Conservation (phyloP, 768 basidiomycete genomes). For the Hericium alpestre region DNA sequence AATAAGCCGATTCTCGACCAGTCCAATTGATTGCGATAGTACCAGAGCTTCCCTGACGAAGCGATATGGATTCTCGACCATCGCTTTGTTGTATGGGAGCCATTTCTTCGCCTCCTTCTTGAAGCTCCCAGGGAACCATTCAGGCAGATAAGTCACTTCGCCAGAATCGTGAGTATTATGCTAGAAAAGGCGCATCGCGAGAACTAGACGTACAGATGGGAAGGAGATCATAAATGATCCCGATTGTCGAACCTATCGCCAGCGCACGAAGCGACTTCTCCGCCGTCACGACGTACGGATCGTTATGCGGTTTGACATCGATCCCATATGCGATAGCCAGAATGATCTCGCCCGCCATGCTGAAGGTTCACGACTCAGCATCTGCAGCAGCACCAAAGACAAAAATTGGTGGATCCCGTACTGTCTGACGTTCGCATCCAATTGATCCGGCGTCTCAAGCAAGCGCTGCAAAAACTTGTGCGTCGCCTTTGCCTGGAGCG, state of each 20-base stretch:
- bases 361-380: conserved; percentile 9
- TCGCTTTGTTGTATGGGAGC: conserved; percentile 16
- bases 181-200: conserved; percentile 1
- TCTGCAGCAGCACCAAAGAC: too few species aligned
- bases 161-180: conserved; percentile 12
- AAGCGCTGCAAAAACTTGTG: conserved; percentile 23
- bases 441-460: conserved; percentile 14
- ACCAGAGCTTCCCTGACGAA: conserved; percentile 15
- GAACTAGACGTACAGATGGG: conserved; percentile 18
- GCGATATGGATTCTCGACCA: conserved; percentile 16
- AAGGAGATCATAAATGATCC: conserved; percentile 32
- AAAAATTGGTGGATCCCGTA: conserved; percentile 14
- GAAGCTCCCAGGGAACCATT: not conserved
- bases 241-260: conserved; percentile 27
- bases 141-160: not conserved
- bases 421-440: conserved; percentile 18
- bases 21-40: not conserved
- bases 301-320: conserved; percentile 26
- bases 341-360: conserved; percentile 31
- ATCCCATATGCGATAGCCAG: conserved; percentile 39
- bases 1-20: not conserved
- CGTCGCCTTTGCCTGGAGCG: conserved; percentile 8
- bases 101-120: conserved; percentile 5
- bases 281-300: conserved; percentile 33
- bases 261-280: conserved; percentile 27